phyloP scores from a whole-genome alignment of 176 grass and related monocot species.

The Elymus sibiricus region DNA sequence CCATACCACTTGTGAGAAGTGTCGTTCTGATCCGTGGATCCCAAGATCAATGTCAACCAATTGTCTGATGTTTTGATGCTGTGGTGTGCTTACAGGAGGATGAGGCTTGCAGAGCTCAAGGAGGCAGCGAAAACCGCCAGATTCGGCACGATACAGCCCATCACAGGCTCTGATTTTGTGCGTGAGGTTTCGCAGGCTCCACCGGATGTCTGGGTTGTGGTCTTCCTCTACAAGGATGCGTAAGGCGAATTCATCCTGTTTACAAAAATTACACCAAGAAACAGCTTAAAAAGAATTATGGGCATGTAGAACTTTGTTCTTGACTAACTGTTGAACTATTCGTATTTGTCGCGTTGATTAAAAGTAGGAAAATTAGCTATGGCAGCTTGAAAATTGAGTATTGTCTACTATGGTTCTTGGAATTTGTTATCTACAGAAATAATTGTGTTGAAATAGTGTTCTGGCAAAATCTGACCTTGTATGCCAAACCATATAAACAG shows the following conservation, averaged over 20 bases:
- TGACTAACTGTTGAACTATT: not conserved
- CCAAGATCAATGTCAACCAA: not conserved
- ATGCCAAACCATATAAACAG: not conserved
- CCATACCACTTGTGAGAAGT: too few relatives aligned
- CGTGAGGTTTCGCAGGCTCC: conserved; percentile 89
- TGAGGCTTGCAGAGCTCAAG: conserved; percentile 82
- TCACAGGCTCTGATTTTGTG: conserved; percentile 87
- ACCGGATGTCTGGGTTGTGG: conserved; percentile 88
- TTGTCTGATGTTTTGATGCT: not conserved
- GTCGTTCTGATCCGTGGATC: too few relatives aligned
- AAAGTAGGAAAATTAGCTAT: not conserved
- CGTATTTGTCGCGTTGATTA: not conserved
- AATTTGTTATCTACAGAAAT: not conserved
- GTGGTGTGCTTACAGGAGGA: conserved; percentile 52
- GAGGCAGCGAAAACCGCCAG: conserved; percentile 58
- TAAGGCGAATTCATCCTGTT: conserved; percentile 5
- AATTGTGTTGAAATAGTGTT: not conserved
- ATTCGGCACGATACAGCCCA: conserved; percentile 62
- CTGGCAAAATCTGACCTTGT: not conserved
- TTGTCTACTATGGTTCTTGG: not conserved
- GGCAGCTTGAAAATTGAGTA: not conserved
- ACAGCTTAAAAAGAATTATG: not conserved
- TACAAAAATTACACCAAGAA: not conserved
- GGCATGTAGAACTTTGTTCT: not conserved
- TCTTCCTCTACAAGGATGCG: conserved; percentile 97